A percentile compares a stretch with the other conserved stretches of the same genome.
Evolutionary conservation across 2,329 filamentous ascomycete species (phyloP).

Genomic region (Stagonosporopsis vannaccii): DNA sequence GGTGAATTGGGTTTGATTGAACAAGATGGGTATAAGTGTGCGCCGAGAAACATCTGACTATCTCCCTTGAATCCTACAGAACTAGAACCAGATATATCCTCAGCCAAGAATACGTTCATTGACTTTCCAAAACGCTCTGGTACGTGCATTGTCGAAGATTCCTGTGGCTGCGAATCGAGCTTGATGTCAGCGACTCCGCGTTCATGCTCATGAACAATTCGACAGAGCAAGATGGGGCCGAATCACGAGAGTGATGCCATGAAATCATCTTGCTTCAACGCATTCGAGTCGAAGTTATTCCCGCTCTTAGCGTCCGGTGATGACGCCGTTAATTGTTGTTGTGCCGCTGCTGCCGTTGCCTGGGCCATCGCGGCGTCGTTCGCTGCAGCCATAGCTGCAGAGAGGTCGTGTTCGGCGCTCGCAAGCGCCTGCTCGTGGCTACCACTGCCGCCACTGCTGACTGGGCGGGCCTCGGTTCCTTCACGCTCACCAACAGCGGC

Average conservation of each 20-base stretch:
- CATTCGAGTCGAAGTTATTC: conserved; percentile 23
- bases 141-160: neutral
- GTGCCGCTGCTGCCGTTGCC: conserved; percentile 45
- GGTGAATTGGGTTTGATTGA: neutral
- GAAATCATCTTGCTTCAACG: conserved; percentile 19
- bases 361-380: conserved; percentile 47
- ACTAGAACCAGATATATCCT: neutral
- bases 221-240: neutral
- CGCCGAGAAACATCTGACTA: neutral
- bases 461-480: conserved; percentile 35
- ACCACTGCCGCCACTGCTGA: conserved; percentile 37
- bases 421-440: conserved; percentile 23
- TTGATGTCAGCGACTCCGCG: neutral
- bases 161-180: neutral
- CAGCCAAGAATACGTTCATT: neutral
- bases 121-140: neutral
- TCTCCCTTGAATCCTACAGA: neutral
- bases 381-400: conserved; percentile 47
- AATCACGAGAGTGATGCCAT: conserved; percentile 18
- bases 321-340: conserved; percentile 36
- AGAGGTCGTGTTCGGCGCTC: conserved; percentile 44
- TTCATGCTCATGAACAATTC: neutral
- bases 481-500: conserved; percentile 49
- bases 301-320: conserved; percentile 26
- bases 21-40: conserved; percentile 22